Percentiles rank a stretch among this genome's conserved stretches.
These are phyloP conservation scores for Scedosporium apiospermum DNA, from an alignment of 2,329 filamentous ascomycete species.

Conservation along the genomic window DNA sequence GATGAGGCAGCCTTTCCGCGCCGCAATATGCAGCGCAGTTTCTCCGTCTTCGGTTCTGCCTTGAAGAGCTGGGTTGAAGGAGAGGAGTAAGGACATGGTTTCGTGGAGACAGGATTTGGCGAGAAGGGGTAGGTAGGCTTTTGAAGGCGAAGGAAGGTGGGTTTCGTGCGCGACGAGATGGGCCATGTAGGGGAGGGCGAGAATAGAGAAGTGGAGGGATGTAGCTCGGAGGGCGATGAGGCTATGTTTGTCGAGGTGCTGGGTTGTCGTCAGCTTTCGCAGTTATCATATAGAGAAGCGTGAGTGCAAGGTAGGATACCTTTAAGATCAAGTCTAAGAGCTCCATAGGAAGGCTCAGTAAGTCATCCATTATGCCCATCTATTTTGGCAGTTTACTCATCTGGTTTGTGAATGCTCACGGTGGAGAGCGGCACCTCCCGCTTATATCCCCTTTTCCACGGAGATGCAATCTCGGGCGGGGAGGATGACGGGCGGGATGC, in stretches of 20 bases:
- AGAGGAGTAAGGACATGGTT: not conserved
- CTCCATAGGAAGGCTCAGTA: too few relatives aligned
- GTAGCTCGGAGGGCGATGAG: not conserved
- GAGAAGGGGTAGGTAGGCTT: not conserved
- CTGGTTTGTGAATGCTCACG: too few relatives aligned
- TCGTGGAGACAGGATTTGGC: not conserved
- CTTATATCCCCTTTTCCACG: too few relatives aligned
- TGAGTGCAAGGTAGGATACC: too few relatives aligned
- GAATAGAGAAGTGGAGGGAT: not conserved
- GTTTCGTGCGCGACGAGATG: not conserved
- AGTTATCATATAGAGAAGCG: too few relatives aligned
- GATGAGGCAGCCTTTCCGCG: not conserved
- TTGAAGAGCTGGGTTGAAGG: not conserved
- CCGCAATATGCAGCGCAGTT: not conserved
- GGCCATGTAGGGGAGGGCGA: not conserved
- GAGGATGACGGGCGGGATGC: too few relatives aligned
- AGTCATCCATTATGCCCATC: too few relatives aligned
- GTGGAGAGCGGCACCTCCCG: too few relatives aligned
- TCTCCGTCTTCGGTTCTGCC: not conserved
- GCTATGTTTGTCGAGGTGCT: not conserved
- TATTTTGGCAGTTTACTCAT: too few relatives aligned
- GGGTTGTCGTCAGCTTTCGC: not conserved
- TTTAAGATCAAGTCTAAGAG: too few relatives aligned
- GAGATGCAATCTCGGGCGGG: too few relatives aligned
- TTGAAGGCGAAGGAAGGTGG: not conserved